Conservation (phyloP, 495 filamentous ascomycete species). For the Bacidia rubella region DNA sequence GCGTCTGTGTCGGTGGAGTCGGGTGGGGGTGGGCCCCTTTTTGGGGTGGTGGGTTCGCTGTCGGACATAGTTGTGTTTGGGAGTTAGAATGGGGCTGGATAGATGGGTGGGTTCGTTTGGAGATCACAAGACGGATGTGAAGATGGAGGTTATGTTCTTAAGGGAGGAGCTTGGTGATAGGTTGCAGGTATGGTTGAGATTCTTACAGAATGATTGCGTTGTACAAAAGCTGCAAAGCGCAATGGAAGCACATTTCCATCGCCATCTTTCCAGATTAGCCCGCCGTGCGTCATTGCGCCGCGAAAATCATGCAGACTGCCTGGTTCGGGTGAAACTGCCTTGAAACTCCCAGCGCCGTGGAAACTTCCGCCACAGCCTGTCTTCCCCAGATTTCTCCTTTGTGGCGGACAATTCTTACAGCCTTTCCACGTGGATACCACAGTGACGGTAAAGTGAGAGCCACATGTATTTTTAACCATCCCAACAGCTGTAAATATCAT, state of each 20-base stretch:
- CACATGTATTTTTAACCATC: not conserved
- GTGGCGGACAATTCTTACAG: not conserved
- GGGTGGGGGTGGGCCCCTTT: constrained; percentile 4
- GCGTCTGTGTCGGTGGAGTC: not conserved
- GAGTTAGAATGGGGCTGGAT: not conserved
- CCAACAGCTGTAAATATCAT: not conserved
- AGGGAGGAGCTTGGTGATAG: too few species aligned
- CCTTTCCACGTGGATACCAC: not conserved
- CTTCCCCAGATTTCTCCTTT: not conserved
- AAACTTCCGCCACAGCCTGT: not conserved
- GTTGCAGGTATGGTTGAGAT: too few species aligned
- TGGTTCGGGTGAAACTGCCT: not conserved
- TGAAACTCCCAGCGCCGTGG: not conserved
- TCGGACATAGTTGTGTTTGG: constrained; percentile 13
- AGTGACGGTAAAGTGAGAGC: not conserved
- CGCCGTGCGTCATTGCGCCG: not conserved
- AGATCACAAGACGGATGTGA: not conserved
- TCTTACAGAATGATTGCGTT: too few species aligned
- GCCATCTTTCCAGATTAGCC: not conserved
- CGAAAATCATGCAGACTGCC: not conserved
- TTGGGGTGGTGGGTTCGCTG: constrained; percentile 1
- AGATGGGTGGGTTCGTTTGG: not conserved
- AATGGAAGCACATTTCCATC: not conserved
- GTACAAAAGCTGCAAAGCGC: too few species aligned
- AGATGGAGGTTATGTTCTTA: too few species aligned